A percentile compares a stretch with the other conserved stretches of the same genome.
Conservation (phyloP, 192 early-diverging fungal species). For the Linnemannia schmuckeri region DNA sequence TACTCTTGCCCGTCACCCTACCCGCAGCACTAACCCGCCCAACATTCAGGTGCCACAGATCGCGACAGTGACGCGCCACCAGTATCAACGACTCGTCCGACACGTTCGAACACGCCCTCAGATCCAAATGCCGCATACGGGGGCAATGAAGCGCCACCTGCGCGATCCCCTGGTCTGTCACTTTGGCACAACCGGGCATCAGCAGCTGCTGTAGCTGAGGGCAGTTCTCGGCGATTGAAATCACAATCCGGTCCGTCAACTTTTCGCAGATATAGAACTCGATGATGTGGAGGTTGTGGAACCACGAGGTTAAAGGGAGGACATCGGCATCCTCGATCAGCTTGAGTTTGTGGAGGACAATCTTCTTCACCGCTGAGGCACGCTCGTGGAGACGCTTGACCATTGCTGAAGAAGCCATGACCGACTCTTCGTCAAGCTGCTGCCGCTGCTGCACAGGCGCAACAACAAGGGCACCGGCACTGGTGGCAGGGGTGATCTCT, state of each 20-base stretch:
- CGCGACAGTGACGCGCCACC: conserved; percentile 59
- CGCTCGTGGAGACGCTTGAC: conserved; percentile 50
- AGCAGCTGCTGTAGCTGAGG: conserved; percentile 57
- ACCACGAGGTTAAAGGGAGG: conserved; percentile 40
- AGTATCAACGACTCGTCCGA: conserved; percentile 57
- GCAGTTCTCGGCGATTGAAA: conserved; percentile 51
- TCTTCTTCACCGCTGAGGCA: conserved; percentile 29
- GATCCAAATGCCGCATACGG: conserved; percentile 61
- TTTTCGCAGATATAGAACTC: conserved; percentile 70
- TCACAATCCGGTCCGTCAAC: conserved; percentile 56
- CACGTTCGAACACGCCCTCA: conserved; percentile 63
- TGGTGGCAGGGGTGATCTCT: background rate
- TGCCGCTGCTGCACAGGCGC: background rate
- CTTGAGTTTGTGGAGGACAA: conserved; percentile 57
- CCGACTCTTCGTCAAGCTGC: conserved; percentile 17
- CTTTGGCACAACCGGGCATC: conserved; percentile 64
- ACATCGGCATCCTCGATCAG: conserved; percentile 41
- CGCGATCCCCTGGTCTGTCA: conserved; percentile 60
- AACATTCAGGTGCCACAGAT: conserved; percentile 63
- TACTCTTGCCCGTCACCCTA: conserved; percentile 59
- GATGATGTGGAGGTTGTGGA: conserved; percentile 51
- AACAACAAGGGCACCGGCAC: no score
- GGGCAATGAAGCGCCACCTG: conserved; percentile 58
- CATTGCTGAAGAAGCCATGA: conserved; percentile 33
- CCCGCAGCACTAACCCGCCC: conserved; percentile 60